A percentile compares a stretch with the other conserved stretches of the same genome.
Conservation (phyloP, 73 alveolate genomes). For the Breviolum minutum region DNA sequence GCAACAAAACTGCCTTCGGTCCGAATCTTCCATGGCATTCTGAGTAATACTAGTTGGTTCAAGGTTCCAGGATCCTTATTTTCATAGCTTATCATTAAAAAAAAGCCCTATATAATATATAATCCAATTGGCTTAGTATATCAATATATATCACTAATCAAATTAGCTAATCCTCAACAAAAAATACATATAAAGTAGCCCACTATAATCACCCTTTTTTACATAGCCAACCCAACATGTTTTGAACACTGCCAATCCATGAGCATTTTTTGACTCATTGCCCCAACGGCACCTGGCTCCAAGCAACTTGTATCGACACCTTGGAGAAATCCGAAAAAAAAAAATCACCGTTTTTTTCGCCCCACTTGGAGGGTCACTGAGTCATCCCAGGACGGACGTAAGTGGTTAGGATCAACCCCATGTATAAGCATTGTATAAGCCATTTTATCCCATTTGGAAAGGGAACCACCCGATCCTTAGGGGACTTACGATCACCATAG, state of each 20-base stretch:
- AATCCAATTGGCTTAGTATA: too few species aligned
- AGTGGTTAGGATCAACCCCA: too few species aligned
- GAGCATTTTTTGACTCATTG: neutral
- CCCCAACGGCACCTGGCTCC: neutral
- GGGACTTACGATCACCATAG: too few species aligned
- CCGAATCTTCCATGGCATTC: neutral
- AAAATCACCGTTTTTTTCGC: too few species aligned
- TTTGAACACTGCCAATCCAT: neutral
- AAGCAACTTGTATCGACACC: slow-evolving; percentile 36
- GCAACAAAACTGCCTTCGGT: neutral
- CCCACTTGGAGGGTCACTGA: too few species aligned
- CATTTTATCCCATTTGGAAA: too few species aligned
- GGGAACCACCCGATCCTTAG: too few species aligned
- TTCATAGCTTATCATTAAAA: neutral
- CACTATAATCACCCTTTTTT: too few species aligned
- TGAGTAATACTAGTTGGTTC: neutral
- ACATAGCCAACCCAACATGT: neutral
- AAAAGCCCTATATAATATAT: neutral
- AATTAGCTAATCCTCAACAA: neutral
- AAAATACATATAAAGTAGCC: too few species aligned
- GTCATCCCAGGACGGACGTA: too few species aligned
- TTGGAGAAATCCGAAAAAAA: neutral
- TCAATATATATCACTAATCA: neutral
- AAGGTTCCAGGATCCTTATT: neutral
- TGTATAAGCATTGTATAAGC: too few species aligned